Conservation (phyloP, 2,329 filamentous ascomycete species). For the Alternaria hordeiaustralica region DNA sequence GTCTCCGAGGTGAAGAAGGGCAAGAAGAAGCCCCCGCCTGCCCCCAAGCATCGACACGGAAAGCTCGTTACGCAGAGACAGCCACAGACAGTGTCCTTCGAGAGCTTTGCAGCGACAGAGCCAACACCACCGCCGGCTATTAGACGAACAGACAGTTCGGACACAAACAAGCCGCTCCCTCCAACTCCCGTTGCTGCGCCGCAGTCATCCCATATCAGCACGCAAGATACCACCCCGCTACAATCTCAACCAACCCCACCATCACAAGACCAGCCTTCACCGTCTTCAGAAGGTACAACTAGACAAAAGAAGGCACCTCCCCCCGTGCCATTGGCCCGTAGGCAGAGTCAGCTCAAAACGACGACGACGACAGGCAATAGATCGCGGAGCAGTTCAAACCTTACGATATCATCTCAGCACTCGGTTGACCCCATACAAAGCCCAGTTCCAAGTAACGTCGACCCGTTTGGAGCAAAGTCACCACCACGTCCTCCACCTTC, state of each 20-base stretch:
- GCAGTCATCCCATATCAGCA: constrained; percentile 25
- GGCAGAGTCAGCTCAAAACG: constrained; percentile 46
- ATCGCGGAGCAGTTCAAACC: constrained; percentile 45
- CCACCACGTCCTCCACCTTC: constrained; percentile 45
- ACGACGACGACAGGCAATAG: constrained; percentile 30
- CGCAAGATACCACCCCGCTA: constrained; percentile 28
- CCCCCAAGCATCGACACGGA: constrained; percentile 77
- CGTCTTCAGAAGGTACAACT: constrained; percentile 26
- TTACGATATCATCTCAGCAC: constrained; percentile 47
- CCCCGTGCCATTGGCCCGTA: constrained; percentile 43
- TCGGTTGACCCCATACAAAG: constrained; percentile 36
- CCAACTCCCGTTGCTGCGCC: constrained; percentile 52
- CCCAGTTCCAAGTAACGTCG: constrained; percentile 20
- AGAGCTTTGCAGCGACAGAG: constrained; percentile 37
- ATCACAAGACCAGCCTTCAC: constrained; percentile 21
- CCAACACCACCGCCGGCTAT: constrained; percentile 29
- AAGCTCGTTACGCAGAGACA: constrained; percentile 68
- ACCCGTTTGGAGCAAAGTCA: constrained; percentile 29
- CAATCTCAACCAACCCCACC: constrained; percentile 18
- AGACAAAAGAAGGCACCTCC: constrained; percentile 43
- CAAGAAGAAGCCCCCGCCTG: constrained; percentile 69
- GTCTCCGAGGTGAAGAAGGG: constrained; percentile 55
- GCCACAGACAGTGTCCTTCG: constrained; percentile 48
- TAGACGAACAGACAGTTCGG: constrained; percentile 49
- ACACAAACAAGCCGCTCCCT: constrained; percentile 69